Evolutionary conservation across 305 asterid genomes (phyloP).

Genomic region (Solanum hybrid): DNA sequence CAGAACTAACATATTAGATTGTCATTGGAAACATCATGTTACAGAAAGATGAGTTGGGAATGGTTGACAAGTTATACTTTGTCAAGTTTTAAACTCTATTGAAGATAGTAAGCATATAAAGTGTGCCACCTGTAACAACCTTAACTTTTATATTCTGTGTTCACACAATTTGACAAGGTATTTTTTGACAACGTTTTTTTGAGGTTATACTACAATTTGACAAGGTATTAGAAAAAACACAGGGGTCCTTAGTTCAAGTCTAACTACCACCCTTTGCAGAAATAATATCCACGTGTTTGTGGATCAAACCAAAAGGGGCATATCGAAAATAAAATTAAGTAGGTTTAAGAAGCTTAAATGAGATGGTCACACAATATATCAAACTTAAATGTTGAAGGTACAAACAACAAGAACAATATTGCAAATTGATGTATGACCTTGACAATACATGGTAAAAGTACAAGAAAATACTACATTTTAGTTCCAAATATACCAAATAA

Average conservation of each 20-base stretch:
- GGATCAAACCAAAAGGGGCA: neutral
- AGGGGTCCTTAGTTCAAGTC: neutral
- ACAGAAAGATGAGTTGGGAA: neutral
- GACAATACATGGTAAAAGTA: neutral
- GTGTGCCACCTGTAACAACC: neutral
- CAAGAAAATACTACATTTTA: neutral
- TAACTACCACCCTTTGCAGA: neutral
- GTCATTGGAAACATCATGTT: neutral
- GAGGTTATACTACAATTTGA: neutral
- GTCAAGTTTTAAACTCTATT: neutral
- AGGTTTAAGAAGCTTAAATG: neutral
- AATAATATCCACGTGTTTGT: neutral
- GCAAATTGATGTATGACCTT: neutral
- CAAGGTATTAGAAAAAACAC: neutral
- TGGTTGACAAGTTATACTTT: neutral
- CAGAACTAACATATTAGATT: neutral
- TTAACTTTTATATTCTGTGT: neutral
- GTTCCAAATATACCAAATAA: neutral
- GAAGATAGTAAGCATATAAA: neutral
- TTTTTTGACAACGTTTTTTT: neutral
- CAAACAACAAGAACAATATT: neutral
- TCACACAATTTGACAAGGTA: neutral
- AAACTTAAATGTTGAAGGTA: neutral
- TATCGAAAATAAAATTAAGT: neutral
- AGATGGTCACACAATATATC: neutral